Conservation (phyloP, 2,329 filamentous ascomycete species). For the Fonsecaea pedrosoi region DNA sequence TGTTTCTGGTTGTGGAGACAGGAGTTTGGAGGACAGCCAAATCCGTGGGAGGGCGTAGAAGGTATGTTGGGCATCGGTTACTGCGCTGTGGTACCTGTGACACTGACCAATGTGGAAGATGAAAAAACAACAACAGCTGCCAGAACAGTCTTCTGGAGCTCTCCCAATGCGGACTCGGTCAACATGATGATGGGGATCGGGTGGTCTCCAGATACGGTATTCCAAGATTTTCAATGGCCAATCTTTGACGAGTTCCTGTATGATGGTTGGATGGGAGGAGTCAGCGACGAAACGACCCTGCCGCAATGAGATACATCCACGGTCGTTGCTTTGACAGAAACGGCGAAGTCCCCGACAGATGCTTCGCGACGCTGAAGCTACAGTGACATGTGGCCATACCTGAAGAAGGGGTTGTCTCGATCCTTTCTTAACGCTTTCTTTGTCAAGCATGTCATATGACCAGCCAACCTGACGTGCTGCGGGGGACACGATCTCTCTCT, state of each 20-base stretch:
- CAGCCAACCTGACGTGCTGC: neutral
- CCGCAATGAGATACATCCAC: neutral
- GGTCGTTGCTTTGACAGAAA: neutral
- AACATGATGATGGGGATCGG: slow-evolving; percentile 31
- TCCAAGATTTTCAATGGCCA: slow-evolving; percentile 33
- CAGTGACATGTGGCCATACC: neutral
- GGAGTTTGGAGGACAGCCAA: slow-evolving; percentile 27
- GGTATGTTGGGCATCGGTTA: slow-evolving; percentile 7
- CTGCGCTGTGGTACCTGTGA: neutral
- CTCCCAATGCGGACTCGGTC: slow-evolving; percentile 14
- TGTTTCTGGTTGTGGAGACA: slow-evolving; percentile 31
- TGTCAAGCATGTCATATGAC: neutral
- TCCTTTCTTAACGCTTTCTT: neutral
- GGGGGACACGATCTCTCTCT: neutral
- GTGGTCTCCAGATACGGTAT: slow-evolving; percentile 28
- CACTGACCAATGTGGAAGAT: slow-evolving; percentile 13
- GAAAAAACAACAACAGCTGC: slow-evolving; percentile 14
- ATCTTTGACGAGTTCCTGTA: slow-evolving; percentile 25
- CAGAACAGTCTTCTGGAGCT: neutral
- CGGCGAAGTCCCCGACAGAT: neutral
- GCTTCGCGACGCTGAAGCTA: neutral
- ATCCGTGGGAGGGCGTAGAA: slow-evolving; percentile 28
- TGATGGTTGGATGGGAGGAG: slow-evolving; percentile 13
- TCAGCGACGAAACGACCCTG: neutral
- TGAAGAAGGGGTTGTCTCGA: neutral